Percentiles rank a stretch among this genome's conserved stretches.
These are phyloP conservation scores for Aspergillus biplanus DNA, from an alignment of 495 filamentous ascomycete species.

Conservation along the genomic window DNA sequence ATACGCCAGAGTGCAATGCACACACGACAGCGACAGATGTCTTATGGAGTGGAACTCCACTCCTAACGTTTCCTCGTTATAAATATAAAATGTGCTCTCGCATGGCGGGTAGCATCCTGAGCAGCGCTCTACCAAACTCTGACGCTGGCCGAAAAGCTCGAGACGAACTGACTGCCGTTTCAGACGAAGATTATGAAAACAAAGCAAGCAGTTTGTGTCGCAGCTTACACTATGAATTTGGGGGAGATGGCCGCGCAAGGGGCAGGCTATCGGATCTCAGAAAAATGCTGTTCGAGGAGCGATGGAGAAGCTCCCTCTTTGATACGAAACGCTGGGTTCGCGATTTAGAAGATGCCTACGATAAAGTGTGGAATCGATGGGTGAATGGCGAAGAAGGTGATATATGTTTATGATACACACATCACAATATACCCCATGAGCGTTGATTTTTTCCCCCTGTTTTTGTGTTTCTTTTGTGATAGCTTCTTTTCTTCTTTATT, in stretches of 20 bases:
- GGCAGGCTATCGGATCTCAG: slow-evolving; percentile 77
- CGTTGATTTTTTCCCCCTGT: slow-evolving; percentile 24
- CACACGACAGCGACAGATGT: slow-evolving; percentile 98
- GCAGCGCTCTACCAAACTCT: slow-evolving; percentile 78
- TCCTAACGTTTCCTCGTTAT: slow-evolving; percentile 93
- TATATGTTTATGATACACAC: slow-evolving; percentile 67
- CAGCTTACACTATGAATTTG: slow-evolving; percentile 63
- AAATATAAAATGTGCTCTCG: slow-evolving; percentile 98
- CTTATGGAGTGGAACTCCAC: slow-evolving; percentile 91
- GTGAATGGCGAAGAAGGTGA: slow-evolving; percentile 86
- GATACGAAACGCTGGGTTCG: slow-evolving; percentile 91
- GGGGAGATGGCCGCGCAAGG: slow-evolving; percentile 55
- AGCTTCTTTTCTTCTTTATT: slow-evolving; percentile 6
- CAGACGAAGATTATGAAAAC: slow-evolving; percentile 81
- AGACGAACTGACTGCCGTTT: slow-evolving; percentile 72
- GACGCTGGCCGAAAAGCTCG: slow-evolving; percentile 69
- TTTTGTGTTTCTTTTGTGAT: slow-evolving; percentile 8
- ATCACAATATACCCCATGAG: slow-evolving; percentile 35
- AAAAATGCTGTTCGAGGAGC: slow-evolving; percentile 76
- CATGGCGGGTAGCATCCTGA: slow-evolving; percentile 94
- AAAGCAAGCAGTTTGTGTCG: slow-evolving; percentile 75
- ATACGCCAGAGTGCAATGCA: slow-evolving; percentile 97
- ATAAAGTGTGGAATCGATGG: slow-evolving; percentile 86
- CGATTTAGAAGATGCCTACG: slow-evolving; percentile 88
- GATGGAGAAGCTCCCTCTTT: slow-evolving; percentile 85